A percentile compares a stretch with the other conserved stretches of the same genome.
Evolutionary conservation across 352 stramenopile genomes (phyloP).

Genomic region (Globisporangium splendens): DNA sequence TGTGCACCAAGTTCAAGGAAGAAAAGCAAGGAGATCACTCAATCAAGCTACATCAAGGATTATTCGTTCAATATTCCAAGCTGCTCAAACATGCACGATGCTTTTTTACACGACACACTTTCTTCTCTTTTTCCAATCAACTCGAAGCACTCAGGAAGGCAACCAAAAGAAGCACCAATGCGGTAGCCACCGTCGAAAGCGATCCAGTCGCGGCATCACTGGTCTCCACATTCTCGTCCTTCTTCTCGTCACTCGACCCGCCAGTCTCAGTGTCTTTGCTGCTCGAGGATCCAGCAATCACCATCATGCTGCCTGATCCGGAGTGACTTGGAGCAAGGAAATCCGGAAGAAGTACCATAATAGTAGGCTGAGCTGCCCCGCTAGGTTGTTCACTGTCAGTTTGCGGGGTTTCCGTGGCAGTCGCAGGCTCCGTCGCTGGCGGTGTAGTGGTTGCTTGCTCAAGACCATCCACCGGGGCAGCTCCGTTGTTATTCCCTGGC

Average conservation of each 20-base stretch:
- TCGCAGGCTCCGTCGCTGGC: constrained; percentile 1
- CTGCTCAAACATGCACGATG: background rate
- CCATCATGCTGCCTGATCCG: constrained; percentile 44
- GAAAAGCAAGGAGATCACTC: too few species aligned
- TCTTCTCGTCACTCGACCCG: constrained; percentile 13
- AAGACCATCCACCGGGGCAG: background rate
- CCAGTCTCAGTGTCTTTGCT: constrained; percentile 18
- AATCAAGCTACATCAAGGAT: too few species aligned
- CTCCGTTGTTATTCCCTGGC: background rate
- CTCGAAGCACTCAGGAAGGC: background rate
- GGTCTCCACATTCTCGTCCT: constrained; percentile 10
- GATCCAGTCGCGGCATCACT: background rate
- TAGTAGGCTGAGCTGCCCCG: constrained; percentile 32
- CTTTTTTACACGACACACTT: background rate
- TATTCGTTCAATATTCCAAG: background rate
- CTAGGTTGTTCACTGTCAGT: background rate
- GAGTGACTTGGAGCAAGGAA: constrained; percentile 34
- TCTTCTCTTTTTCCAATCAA: background rate
- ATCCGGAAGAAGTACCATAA: constrained; percentile 55
- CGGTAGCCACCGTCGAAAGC: background rate
- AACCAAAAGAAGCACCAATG: background rate
- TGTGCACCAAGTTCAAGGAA: too few species aligned
- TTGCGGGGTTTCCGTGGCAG: constrained; percentile 17
- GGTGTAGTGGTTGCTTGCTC: constrained; percentile 1
- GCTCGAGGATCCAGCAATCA: constrained; percentile 23